Conservation (phyloP, 129 eudicot species). For the Glebionis coronaria region DNA sequence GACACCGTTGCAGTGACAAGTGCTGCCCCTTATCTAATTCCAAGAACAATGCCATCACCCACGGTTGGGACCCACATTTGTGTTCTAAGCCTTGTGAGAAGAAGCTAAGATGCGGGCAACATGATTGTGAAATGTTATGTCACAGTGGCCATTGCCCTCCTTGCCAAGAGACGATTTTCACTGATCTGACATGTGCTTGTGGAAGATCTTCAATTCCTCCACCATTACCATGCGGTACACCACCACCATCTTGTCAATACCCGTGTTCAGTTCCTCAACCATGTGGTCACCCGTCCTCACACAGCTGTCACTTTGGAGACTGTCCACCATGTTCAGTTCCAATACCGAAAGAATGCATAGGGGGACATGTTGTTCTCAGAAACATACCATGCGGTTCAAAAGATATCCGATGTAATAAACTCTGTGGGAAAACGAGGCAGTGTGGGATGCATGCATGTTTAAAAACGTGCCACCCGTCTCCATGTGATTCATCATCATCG, state of each 20-base stretch:
- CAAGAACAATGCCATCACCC: conserved; percentile 31
- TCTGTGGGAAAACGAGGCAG: conserved; percentile 91
- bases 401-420: conserved; percentile 80
- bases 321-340: conserved; percentile 95
- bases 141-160: conserved; percentile 99
- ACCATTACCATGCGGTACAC: conserved; percentile 92
- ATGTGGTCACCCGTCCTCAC: conserved; percentile 86
- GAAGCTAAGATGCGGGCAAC: conserved; percentile 92
- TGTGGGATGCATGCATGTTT: conserved; percentile 98
- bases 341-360: conserved; percentile 82
- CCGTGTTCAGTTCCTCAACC: conserved; percentile 89
- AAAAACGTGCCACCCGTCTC: conserved; percentile 77
- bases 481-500: conserved; percentile 52
- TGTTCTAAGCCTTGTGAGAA: conserved; percentile 91
- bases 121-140: conserved; percentile 68
- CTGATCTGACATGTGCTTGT: conserved; percentile 87
- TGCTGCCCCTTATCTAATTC: no score
- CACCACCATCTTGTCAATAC: conserved; percentile 83
- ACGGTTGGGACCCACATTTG: conserved; percentile 68
- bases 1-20: no score
- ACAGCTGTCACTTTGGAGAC: conserved; percentile 96
- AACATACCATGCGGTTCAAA: conserved; percentile 94
- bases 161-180: conserved; percentile 89
- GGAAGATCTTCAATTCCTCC: conserved; percentile 94
- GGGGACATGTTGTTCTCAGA: conserved; percentile 88